Evolutionary conservation across 2,329 filamentous ascomycete genomes (phyloP), one percentile per base, ranked within the genome.

Genomic region (Paradendryphiella salina): DNA sequence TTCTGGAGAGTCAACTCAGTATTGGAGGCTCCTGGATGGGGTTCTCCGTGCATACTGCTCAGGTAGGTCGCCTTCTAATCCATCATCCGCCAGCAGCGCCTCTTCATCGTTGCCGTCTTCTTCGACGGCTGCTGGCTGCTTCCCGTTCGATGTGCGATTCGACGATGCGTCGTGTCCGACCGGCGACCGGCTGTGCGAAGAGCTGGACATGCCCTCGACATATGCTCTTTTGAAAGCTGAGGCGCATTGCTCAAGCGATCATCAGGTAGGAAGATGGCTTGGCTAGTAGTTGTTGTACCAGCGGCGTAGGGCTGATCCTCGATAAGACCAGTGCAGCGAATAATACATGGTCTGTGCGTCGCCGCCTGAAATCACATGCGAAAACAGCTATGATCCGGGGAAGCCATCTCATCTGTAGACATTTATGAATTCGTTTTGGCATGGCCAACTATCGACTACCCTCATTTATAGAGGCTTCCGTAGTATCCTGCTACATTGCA

Each of bases 371-470:
- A 34, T 35, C 32, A 88, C 89, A 89, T 66, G 77, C 83, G 4
- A 84, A 84, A 51, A 83, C 85, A 1, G 80, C 96, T n/a, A 90
- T 95, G 2, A 84, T 96, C 5, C 18, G 14, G 21, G 9, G 17
- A 37, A 11, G 5, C 6, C n/a, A 37, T 34, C 10, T 44, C 40
- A 20, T 28, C 23, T 26, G 23, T 26, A 1, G 7, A 26, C 6
- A 10, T 26, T 26, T 8, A 26, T 26, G 8, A 7, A 26, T 26
- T 10, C 2, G 8, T 10, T 6, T 26, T 6, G 23, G 10, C 23
- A 26, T 23, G 21, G 6, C 8, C 6, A 23, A 23, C 8, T 5
- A 5, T 23, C 6, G 6, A 4, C 8, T 23, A 7, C 6, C 6
- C 21, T 23, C 21, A 23, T 23, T 7, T 6, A 7, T 26, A 26